These are phyloP conservation scores for Prototheca wickerhamii DNA, from an alignment of 163 green algal genomes.

Conservation along the genomic window DNA sequence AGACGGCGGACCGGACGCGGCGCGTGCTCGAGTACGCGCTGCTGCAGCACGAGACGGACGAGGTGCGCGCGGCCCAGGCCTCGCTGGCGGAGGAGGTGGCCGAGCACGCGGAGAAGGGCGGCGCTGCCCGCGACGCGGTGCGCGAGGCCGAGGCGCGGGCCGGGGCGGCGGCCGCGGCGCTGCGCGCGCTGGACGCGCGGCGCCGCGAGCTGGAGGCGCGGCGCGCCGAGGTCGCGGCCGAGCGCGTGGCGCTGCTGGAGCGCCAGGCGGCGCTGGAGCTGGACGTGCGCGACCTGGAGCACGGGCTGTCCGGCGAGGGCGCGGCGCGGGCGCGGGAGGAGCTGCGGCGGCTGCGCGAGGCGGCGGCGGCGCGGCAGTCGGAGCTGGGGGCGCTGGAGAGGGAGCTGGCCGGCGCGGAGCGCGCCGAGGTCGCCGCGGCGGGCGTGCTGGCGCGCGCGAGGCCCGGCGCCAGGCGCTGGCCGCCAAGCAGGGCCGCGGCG, in stretches of 20 bases:
- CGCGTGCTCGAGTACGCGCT: slow-evolving; percentile 87
- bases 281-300: slow-evolving; percentile 59
- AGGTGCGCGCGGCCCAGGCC: slow-evolving; percentile 23
- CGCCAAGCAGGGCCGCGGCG: slow-evolving; percentile 64
- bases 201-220: slow-evolving; percentile 6
- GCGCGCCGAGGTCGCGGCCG: slow-evolving; percentile 13
- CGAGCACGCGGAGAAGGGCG: slow-evolving; percentile 15
- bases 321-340: background rate
- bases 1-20: slow-evolving; percentile 67
- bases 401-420: background rate
- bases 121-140: slow-evolving; percentile 26
- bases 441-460: slow-evolving; percentile 6
- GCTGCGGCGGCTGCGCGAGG: background rate
- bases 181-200: slow-evolving; percentile 10
- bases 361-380: slow-evolving; percentile 1
- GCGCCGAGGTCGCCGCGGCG: slow-evolving; percentile 8
- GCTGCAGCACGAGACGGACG: slow-evolving; percentile 58
- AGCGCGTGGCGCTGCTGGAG: slow-evolving; percentile 22
- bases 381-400: slow-evolving; percentile 24
- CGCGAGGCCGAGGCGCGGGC: slow-evolving; percentile 10
- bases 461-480: slow-evolving; percentile 46
- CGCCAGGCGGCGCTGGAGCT: slow-evolving; percentile 47
- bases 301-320: slow-evolving; percentile 13
- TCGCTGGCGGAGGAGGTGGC: slow-evolving; percentile 44
- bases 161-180: slow-evolving; percentile 34